These are phyloP conservation scores for Phytophthora citricola DNA, from an alignment of 352 stramenopile species.

Conservation along the genomic window DNA sequence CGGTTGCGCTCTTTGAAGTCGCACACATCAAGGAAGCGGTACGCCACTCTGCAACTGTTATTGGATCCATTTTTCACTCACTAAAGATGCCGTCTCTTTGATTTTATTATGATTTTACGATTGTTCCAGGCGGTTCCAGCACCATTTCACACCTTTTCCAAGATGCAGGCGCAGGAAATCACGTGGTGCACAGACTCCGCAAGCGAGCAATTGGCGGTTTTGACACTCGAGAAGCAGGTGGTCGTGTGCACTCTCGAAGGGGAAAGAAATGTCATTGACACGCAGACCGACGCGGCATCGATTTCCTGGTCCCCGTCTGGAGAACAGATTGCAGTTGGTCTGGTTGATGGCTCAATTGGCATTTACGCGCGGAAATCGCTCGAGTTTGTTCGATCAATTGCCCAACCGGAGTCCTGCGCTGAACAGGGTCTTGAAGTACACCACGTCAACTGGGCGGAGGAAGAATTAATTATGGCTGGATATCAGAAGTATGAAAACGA, in stretches of 20 bases:
- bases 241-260: conserved; percentile 51
- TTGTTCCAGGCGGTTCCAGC: conserved; percentile 32
- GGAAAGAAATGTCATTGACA: conserved; percentile 22
- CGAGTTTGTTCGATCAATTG: conserved; percentile 41
- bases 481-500: conserved; percentile 63
- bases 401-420: conserved; percentile 44
- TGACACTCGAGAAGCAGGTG: conserved; percentile 51
- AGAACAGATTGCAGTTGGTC: conserved; percentile 53
- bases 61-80: background rate
- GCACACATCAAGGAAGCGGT: conserved; percentile 60
- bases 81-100: conserved; percentile 2
- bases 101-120: conserved; percentile 7
- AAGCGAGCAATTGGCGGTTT: conserved; percentile 40
- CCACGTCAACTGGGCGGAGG: conserved; percentile 79
- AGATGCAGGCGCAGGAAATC: conserved; percentile 55
- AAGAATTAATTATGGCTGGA: conserved; percentile 68
- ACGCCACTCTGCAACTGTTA: conserved; percentile 15
- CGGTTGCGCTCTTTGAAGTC: conserved; percentile 66
- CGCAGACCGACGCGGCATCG: conserved; percentile 31
- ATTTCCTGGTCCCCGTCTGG: conserved; percentile 61
- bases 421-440: conserved; percentile 50
- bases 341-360: conserved; percentile 38
- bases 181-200: conserved; percentile 46
- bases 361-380: conserved; percentile 44
- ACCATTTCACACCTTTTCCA: conserved; percentile 48